These are phyloP conservation scores for Medicago lupulina DNA, from an alignment of 306 rosid genomes.

Conservation along the genomic window DNA sequence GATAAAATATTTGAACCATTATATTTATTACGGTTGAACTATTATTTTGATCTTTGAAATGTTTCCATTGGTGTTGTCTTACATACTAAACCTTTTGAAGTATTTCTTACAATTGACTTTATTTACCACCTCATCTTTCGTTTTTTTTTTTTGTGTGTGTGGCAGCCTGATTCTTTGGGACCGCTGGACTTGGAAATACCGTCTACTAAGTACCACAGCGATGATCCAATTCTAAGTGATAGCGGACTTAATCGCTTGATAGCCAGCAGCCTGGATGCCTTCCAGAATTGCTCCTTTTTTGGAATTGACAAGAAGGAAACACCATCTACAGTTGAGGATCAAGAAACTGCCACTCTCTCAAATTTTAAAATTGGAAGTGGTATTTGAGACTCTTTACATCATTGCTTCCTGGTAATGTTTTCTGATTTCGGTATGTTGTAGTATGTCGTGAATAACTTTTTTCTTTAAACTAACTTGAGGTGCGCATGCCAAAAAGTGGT, in stretches of 20 bases:
- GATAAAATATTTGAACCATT: conserved; percentile 15
- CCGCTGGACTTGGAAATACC: conserved; percentile 85
- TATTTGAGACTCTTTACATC: conserved; percentile 39
- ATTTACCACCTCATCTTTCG: conserved; percentile 21
- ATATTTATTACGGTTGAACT: background rate
- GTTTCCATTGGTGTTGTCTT: background rate
- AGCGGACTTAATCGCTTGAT: conserved; percentile 94
- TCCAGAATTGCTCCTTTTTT: conserved; percentile 96
- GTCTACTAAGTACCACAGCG: conserved; percentile 72
- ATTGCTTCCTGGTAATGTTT: conserved; percentile 19
- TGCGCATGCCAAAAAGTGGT: conserved; percentile 48
- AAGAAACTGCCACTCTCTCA: conserved; percentile 62
- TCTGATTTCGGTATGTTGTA: conserved; percentile 40
- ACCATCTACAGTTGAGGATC: conserved; percentile 60
- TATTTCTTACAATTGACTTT: conserved; percentile 21
- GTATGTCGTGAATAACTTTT: conserved; percentile 48
- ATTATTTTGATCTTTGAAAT: conserved; percentile 13
- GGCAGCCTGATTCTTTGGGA: conserved; percentile 95
- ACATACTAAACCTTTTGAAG: conserved; percentile 2
- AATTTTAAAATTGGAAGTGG: conserved; percentile 73
- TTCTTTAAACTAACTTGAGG: conserved; percentile 54
- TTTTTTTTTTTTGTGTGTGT: conserved; percentile 13
- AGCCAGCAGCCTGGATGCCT: conserved; percentile 98
- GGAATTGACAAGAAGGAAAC: conserved; percentile 89
- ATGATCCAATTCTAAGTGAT: conserved; percentile 73